phyloP scores from a whole-genome alignment of 495 filamentous ascomycete genomes.

The Amorphotheca resinae region DNA sequence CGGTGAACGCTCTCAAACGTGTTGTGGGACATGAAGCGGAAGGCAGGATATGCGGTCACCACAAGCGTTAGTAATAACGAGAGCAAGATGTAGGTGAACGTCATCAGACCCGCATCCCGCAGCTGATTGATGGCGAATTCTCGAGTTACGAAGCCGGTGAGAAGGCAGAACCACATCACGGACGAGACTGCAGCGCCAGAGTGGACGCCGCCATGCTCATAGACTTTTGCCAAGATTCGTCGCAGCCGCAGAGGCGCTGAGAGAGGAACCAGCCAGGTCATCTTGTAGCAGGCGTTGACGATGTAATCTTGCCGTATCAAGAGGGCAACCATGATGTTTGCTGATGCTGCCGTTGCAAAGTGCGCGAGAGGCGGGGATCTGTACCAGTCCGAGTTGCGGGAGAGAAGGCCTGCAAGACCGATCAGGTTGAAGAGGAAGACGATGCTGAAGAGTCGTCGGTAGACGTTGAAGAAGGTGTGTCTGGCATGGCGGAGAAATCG shows the following conservation, averaged over 20 bases:
- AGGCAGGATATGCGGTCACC: constrained; percentile 34
- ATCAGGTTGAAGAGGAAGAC: constrained; percentile 13
- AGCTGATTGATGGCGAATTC: constrained; percentile 34
- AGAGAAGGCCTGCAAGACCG: not conserved
- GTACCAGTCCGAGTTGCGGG: not conserved
- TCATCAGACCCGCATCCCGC: constrained; percentile 15
- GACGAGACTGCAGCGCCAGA: constrained; percentile 57
- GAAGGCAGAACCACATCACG: constrained; percentile 53
- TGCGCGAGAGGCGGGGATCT: constrained; percentile 11
- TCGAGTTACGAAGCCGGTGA: constrained; percentile 26
- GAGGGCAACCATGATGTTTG: constrained; percentile 35
- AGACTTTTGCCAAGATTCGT: constrained; percentile 55
- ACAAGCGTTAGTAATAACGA: constrained; percentile 33
- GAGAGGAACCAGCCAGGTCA: constrained; percentile 43
- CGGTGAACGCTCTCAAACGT: constrained; percentile 56
- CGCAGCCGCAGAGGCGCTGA: constrained; percentile 51
- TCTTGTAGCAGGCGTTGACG: constrained; percentile 56
- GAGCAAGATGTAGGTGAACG: constrained; percentile 29
- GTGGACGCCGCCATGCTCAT: constrained; percentile 68
- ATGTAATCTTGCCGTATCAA: constrained; percentile 63
- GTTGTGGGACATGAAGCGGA: constrained; percentile 46
- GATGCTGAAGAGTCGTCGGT: constrained; percentile 12
- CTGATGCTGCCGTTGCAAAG: constrained; percentile 28
- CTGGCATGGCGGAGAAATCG: constrained; percentile 6
- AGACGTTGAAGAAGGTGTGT: constrained; percentile 12